phyloP scores from a whole-genome alignment of 805 yeast genomes.

The Lipomyces sp. region DNA sequence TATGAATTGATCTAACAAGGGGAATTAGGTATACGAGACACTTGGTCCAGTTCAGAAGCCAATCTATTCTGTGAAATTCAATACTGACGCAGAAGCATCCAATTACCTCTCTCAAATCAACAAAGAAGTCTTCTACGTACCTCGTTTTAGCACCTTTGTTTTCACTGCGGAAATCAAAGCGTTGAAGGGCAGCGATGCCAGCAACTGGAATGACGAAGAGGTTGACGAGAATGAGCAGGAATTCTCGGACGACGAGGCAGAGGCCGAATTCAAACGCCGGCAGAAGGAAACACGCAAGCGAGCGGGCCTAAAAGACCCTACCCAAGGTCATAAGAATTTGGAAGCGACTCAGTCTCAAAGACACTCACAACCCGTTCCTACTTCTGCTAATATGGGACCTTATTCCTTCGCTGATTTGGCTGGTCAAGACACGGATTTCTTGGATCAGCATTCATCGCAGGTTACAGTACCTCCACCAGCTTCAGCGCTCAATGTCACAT shows the following conservation, averaged over 20 bases:
- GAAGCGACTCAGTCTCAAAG: neutral
- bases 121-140: constrained; percentile 70
- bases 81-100: constrained; percentile 54
- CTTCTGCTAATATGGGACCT: neutral
- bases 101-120: constrained; percentile 53
- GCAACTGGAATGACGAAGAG: constrained; percentile 94
- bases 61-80: constrained; percentile 73
- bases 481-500: neutral
- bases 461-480: neutral
- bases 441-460: constrained; percentile 11
- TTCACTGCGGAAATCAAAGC: constrained; percentile 73
- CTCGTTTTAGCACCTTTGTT: constrained; percentile 76
- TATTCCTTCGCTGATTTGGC: constrained; percentile 34
- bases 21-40: constrained; percentile 56
- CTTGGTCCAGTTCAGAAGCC: constrained; percentile 89
- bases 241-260: constrained; percentile 83
- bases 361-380: neutral
- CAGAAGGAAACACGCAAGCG: constrained; percentile 65
- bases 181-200: constrained; percentile 89
- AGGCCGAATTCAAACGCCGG: constrained; percentile 66
- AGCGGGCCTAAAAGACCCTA: constrained; percentile 42
- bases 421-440: constrained; percentile 29
- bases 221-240: constrained; percentile 77
- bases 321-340: neutral
- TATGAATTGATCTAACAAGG: neutral